Evolutionary conservation across 345 rosid genomes (phyloP), one percentile per base, ranked within the genome.

Genomic region (Sisymbrium irio): DNA sequence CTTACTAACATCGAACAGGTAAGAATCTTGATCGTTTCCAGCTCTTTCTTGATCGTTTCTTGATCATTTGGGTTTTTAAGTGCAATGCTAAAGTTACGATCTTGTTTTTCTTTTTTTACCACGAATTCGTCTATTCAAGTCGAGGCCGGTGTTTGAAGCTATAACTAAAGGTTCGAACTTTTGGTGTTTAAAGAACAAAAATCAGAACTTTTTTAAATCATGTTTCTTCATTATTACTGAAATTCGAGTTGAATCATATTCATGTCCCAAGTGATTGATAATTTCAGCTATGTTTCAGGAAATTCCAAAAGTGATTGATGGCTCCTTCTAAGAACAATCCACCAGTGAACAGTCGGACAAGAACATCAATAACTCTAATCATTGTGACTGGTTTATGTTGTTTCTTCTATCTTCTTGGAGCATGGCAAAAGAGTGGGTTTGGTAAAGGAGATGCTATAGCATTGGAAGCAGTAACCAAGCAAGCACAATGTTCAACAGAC

Each of bases 361-460:
- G 90, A 53, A 74, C 85, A 36, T 85, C 90, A 4, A 69, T 88
- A 33, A 83, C 85, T 32, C 70, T 92, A 61, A 83, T 89, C 61
- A 61, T 86, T 42, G 88, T 88, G 55, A 74, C 85, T 35, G 86
- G 86, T 70, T 75, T 92, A 69, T 92, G 96, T 64, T 82, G 92
- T 84, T 84, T 88, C 84, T 89, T 86, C 71, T 92, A 86, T 78
- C 62, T 67, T 3, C 62, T 88, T 80, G 91, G 94, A 33, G 86
- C 91, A 51, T 88, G 94, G 94, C 94, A 86, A 70, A 75, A 84
- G 68, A 88, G 88, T 79, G 89, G 87, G 27, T 86, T 85, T 40
- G 91, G 94, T 51, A 86, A 83, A 80, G 91, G 89, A 14, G 88
- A 83, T 62, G 81, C 79, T 56, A 83, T 85, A 55, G 88, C 88